Percentiles rank a stretch among this genome's conserved stretches.
phyloP scores from a whole-genome alignment of 164 flowering plant species.

The Warburgia ugandensis region DNA sequence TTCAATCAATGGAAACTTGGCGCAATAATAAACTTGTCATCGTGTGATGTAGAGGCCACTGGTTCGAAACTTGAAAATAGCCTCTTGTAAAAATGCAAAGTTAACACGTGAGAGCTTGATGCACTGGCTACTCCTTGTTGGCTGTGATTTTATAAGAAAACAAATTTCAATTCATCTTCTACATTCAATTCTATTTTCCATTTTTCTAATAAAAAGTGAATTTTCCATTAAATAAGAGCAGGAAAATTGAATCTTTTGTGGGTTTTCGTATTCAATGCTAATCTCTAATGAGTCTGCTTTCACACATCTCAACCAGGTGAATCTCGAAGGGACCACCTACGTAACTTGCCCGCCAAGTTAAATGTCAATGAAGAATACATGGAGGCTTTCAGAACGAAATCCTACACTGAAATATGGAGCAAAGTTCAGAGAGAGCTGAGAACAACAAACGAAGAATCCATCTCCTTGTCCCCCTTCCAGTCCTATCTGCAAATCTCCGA shows the following conservation, averaged over 20 bases:
- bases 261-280: not conserved
- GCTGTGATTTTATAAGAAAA: not conserved
- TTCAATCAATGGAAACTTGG: too few relatives aligned
- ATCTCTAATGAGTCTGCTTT: not conserved
- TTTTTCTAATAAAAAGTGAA: not conserved
- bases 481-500: slow-evolving; percentile 26
- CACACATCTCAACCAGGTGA: slow-evolving; percentile 1
- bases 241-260: too few relatives aligned
- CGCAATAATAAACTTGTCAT: too few relatives aligned
- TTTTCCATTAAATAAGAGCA: too few relatives aligned
- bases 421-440: slow-evolving; percentile 39
- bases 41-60: too few relatives aligned
- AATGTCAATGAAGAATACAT: slow-evolving; percentile 64
- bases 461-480: slow-evolving; percentile 3
- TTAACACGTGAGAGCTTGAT: too few relatives aligned
- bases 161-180: not conserved
- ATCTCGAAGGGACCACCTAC: not conserved
- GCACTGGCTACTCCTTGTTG: too few relatives aligned
- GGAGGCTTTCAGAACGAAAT: slow-evolving; percentile 71
- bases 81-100: too few relatives aligned
- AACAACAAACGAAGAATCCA: slow-evolving; percentile 1
- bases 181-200: not conserved
- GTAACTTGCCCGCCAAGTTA: slow-evolving; percentile 30
- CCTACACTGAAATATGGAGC: slow-evolving; percentile 53
- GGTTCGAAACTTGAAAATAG: too few relatives aligned